These are phyloP conservation scores for Lathyrus aphaca DNA, from an alignment of 306 rosid genomes.

Conservation along the genomic window DNA sequence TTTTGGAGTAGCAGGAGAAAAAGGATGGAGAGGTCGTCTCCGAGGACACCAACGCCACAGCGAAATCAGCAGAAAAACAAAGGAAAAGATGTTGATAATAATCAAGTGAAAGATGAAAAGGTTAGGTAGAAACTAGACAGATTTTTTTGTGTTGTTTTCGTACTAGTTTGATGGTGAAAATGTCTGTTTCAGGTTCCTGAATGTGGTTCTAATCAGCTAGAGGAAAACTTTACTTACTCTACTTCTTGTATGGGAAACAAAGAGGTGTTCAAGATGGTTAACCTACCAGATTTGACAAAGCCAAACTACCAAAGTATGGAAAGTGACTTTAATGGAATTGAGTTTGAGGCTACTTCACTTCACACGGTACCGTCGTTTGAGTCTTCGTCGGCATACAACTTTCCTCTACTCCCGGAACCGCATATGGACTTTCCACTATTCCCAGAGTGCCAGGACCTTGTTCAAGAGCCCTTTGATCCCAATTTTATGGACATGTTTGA, in stretches of 20 bases:
- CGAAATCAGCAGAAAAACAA: slow-evolving; percentile 46
- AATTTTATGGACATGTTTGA: slow-evolving; percentile 38
- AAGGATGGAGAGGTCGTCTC: slow-evolving; percentile 49
- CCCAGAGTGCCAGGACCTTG: slow-evolving; percentile 37
- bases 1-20: slow-evolving; percentile 66
- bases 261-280: slow-evolving; percentile 42
- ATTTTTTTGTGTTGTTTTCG: background rate
- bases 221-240: slow-evolving; percentile 34
- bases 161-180: background rate
- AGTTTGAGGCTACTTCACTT: slow-evolving; percentile 40
- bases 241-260: slow-evolving; percentile 39
- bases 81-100: slow-evolving; percentile 36
- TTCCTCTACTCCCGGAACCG: slow-evolving; percentile 44
- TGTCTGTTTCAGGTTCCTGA: slow-evolving; percentile 49
- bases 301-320: slow-evolving; percentile 42
- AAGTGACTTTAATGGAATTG: slow-evolving; percentile 21
- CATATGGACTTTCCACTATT: slow-evolving; percentile 43
- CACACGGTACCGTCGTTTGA: slow-evolving; percentile 46
- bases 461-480: slow-evolving; percentile 33
- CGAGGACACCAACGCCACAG: slow-evolving; percentile 40
- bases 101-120: slow-evolving; percentile 36
- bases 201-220: slow-evolving; percentile 41
- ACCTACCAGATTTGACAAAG: slow-evolving; percentile 44
- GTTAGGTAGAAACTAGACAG: slow-evolving; percentile 7
- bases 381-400: slow-evolving; percentile 42